Base-by-base conservation (phyloP, 225 moss, liverwort and hornwort species). In the Polytrichum commune region DNA sequence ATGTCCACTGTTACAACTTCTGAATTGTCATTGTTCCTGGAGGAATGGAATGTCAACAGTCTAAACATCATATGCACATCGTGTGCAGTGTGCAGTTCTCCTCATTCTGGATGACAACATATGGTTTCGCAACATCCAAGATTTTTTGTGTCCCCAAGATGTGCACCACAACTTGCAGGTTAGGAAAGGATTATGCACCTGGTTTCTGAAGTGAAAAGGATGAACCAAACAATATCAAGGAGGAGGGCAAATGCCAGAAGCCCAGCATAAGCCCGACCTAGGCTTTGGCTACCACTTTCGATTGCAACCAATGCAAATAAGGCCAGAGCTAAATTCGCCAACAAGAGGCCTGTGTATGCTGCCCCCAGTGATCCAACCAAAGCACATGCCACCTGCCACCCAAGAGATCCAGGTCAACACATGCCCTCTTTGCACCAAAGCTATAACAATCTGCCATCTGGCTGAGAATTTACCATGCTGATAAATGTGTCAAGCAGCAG, bases 301-400 rank as follows among this genome's bases (percentile, higher is more conserved):
- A 97, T 89, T n/a, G 96, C 96, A 76, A 97, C 83, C 90, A 97
- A 81, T 53, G 92, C 96, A 77, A 97, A 97, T 73, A 97, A 82
- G 74, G 93, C 96, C 20, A 97, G 83, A n/a, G 88, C 88, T 78
- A 97, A 88, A 75, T 97, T 97, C 66, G 92, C 92, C 76, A 97
- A 77, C 79, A 93, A 78, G 69, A 93, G 69, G 64, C 96, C 92
- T 24, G 90, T 92, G 65, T 88, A 90, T 29, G 77, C 68, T 62
- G 92, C 96, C 76, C 96, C 96, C 75, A 97, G 68, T 8, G 96
- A 91, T 69, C 96, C 96, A 76, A 97, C 85, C 81, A 97, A 74
- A 63, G 93, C 87, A 84, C 90, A 92, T 18, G 72, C 72, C 84
- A 97, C 92, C 93, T 97, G 74, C 35, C 46, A 77, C 20, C 8